Base-by-base conservation (phyloP, 2,329 filamentous ascomycete species). In the Hyphodiscus sp. region DNA sequence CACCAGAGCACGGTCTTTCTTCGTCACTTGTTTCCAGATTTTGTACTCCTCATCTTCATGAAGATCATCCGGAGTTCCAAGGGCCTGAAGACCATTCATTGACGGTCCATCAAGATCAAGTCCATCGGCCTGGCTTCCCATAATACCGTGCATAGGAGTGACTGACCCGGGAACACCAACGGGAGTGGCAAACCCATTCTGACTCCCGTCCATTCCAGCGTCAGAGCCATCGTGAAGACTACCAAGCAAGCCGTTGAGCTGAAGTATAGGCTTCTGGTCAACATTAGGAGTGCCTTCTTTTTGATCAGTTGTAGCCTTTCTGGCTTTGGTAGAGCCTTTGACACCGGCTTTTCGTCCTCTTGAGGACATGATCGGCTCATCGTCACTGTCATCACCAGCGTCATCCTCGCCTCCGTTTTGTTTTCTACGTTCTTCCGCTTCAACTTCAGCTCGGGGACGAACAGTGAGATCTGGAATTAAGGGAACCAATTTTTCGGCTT, bases 1-100 rank as follows among this genome's bases (percentile, higher is more conserved):
- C 50, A 92, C 83, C 20, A 87, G 75, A 3, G 94, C 94, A 58
- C 94, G 85, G 65, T 96, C 91, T 68, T 94, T 96, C 73, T 97
- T 97, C 1, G 94, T 99, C 42, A 96, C 90, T 70, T 97, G 92
- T 73, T 97, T 99, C 94, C 95, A 99, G 38, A 94, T 88, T 69
- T 95, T 95, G 73, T 94, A 96, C 67, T 96, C 92, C 54, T 97
- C 91, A 63, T 97, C 91, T 62, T 95, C 83, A 61, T 90, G 90
- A 13, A 81, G 79, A 61, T 95, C 89, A 62, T 95, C 87, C 15
- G 76, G 79, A 29, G 81, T 10, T 26, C 33, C 81, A 52, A 88
- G 78, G 1, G 82, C 80, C 49, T 85, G 81, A 68, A 87, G 77
- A 20, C 82, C 84, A 60, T 82, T 85, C 41, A 89, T 74, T 1